Percentiles rank a stretch among this genome's conserved stretches.
phyloP scores from a whole-genome alignment of 805 yeast species.

The Metschnikowia peoriensis region DNA sequence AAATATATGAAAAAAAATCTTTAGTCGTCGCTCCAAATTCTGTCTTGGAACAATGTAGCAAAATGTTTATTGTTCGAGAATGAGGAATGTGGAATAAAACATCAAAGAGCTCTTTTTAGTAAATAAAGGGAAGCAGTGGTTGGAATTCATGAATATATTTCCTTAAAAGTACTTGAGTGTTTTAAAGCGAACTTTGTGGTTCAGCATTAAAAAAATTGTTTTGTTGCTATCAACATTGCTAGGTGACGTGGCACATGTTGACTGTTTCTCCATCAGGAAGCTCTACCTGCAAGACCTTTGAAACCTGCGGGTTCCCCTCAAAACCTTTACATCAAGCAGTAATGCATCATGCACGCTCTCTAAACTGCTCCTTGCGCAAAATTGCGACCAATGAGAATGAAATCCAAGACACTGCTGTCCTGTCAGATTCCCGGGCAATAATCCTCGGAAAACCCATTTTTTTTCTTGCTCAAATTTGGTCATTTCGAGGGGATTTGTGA shows the following conservation, averaged over 20 bases:
- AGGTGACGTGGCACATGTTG: background rate
- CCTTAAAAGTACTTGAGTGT: too few relatives aligned
- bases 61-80: background rate
- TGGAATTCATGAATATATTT: too few relatives aligned
- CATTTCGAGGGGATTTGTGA: too few relatives aligned
- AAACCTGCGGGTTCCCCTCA: background rate
- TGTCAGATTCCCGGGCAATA: background rate
- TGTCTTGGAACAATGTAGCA: background rate
- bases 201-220: background rate
- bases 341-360: background rate
- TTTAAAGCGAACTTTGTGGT: background rate
- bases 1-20: background rate
- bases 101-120: too few relatives aligned
- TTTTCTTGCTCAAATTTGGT: too few relatives aligned
- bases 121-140: too few relatives aligned
- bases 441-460: too few relatives aligned
- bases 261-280: background rate
- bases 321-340: background rate
- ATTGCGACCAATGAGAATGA: background rate
- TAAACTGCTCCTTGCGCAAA: background rate
- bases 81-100: too few relatives aligned
- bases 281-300: background rate
- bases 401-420: background rate
- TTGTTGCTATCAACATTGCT: background rate
- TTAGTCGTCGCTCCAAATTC: too few relatives aligned